A percentile compares a stretch with the other conserved stretches of the same genome.
Evolutionary conservation across 2,329 filamentous ascomycete species (phyloP).

Genomic region (Fusarium udum): DNA sequence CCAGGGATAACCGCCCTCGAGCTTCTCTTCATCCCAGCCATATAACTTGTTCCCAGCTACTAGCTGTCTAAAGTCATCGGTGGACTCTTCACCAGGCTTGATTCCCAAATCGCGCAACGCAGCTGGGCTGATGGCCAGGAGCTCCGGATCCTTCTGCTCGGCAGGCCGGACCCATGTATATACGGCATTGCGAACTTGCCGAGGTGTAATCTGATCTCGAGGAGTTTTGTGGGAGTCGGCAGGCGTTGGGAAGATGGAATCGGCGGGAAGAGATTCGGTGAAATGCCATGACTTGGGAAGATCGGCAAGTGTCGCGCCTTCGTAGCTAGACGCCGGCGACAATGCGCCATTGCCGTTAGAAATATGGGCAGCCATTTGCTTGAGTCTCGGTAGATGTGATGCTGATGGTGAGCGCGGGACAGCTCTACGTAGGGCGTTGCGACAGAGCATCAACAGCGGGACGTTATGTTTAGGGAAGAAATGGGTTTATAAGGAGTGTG

Average conservation of each 20-base stretch:
- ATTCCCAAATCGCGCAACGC: conserved; percentile 87
- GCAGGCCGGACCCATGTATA: conserved; percentile 94
- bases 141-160: conserved; percentile 73
- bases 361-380: conserved; percentile 48
- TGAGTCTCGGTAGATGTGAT: conserved; percentile 35
- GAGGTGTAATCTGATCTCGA: conserved; percentile 78
- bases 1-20: conserved; percentile 88
- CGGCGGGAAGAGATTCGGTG: conserved; percentile 75
- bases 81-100: conserved; percentile 70
- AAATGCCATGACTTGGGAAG: conserved; percentile 74
- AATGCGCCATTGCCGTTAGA: conserved; percentile 46
- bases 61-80: conserved; percentile 77
- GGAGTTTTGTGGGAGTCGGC: conserved; percentile 82
- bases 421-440: conserved; percentile 46
- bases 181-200: conserved; percentile 83
- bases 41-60: conserved; percentile 85
- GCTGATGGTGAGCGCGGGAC: conserved; percentile 41
- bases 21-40: conserved; percentile 75
- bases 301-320: conserved; percentile 58
- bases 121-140: conserved; percentile 81
- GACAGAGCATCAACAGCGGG: conserved; percentile 49
- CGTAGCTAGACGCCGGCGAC: conserved; percentile 17
- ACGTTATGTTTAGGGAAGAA: background rate
- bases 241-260: conserved; percentile 82
- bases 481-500: conserved; percentile 3